These are phyloP conservation scores for Auricularia cornea DNA, from an alignment of 768 basidiomycete genomes.

Conservation along the genomic window DNA sequence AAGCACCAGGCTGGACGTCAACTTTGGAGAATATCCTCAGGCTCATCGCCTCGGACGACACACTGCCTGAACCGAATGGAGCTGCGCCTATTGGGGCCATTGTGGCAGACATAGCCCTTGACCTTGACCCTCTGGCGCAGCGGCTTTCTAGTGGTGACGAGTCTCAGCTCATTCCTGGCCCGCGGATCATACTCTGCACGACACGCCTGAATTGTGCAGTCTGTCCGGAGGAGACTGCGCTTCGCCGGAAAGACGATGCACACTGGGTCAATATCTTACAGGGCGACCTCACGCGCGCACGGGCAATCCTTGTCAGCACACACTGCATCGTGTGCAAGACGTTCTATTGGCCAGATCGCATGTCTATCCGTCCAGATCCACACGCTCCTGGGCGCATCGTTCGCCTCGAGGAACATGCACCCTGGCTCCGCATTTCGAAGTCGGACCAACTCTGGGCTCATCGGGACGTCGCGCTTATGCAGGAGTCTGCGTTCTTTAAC, in stretches of 20 bases:
- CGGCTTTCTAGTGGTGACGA: too few species aligned
- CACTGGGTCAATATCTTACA: not conserved
- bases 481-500: slow-evolving; percentile 17
- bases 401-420: not conserved
- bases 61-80: not conserved
- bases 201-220: not conserved
- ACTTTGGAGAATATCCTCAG: not conserved
- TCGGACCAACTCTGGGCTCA: not conserved
- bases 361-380: not conserved
- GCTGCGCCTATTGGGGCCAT: not conserved
- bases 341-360: not conserved
- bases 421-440: not conserved
- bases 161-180: not conserved
- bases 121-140: not conserved
- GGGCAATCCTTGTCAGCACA: not conserved
- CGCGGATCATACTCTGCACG: not conserved
- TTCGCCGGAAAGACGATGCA: not conserved
- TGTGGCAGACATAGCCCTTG: not conserved
- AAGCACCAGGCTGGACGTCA: not conserved
- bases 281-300: not conserved
- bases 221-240: not conserved
- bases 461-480: slow-evolving; percentile 13
- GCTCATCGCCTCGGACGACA: not conserved
- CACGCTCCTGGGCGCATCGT: not conserved
- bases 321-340: not conserved